These are phyloP conservation scores for Tricholoma terreum DNA, from an alignment of 768 basidiomycete species.

Conservation along the genomic window DNA sequence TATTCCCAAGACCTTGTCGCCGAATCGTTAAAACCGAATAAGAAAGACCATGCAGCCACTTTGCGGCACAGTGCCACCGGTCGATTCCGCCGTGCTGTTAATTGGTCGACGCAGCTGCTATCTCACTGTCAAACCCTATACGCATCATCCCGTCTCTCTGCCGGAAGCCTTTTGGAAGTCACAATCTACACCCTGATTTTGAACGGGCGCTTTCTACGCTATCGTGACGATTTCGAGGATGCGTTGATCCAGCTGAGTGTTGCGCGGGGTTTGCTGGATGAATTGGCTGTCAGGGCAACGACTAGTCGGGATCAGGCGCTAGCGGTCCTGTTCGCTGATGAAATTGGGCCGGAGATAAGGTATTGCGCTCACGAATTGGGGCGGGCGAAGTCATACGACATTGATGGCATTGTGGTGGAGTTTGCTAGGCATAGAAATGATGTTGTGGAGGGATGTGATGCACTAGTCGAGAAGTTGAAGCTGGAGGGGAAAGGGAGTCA, in stretches of 20 bases:
- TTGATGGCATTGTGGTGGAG: conserved; percentile 70
- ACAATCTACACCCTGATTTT: conserved; percentile 77
- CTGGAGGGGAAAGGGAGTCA: conserved; percentile 35
- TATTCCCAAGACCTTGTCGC: conserved; percentile 77
- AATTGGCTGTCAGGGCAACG: conserved; percentile 57
- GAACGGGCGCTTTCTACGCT: conserved; percentile 80
- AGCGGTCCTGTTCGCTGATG: conserved; percentile 78
- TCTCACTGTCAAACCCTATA: conserved; percentile 71
- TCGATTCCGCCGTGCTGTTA: conserved; percentile 74
- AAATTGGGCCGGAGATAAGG: conserved; percentile 86
- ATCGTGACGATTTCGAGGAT: conserved; percentile 73
- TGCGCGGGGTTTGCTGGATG: conserved; percentile 70
- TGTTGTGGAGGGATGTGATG: conserved; percentile 63
- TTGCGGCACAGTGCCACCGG: conserved; percentile 74
- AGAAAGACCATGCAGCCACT: conserved; percentile 48
- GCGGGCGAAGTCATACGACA: conserved; percentile 72
- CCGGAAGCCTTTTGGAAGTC: conserved; percentile 62
- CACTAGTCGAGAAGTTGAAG: conserved; percentile 49
- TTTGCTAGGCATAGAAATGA: conserved; percentile 53
- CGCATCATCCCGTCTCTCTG: conserved; percentile 46
- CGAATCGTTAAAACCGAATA: conserved; percentile 48
- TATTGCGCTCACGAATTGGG: conserved; percentile 91
- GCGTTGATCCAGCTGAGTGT: conserved; percentile 74
- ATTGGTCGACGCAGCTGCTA: conserved; percentile 75
- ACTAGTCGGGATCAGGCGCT: conserved; percentile 87